Evolutionary conservation across 2,329 filamentous ascomycete species (phyloP), one percentile per base, ranked within the genome.

Genomic region (Trichoderma sp.): DNA sequence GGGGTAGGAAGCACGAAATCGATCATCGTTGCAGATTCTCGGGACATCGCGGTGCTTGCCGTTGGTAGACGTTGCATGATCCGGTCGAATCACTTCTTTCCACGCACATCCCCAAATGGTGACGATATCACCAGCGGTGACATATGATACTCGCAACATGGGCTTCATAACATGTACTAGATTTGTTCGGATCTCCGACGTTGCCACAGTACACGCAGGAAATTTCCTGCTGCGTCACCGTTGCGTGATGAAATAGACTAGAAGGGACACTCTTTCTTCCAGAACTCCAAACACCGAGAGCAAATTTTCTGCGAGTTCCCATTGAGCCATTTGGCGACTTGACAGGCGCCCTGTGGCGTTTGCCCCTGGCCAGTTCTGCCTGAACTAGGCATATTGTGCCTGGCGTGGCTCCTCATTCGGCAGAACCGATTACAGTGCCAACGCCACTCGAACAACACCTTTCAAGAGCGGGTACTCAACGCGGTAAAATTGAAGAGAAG

Each of bases 321-420:
- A 35, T 35, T 48, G 27, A 48, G 29, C 52, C 37, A 35, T 48
- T 57, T 27, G 25, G 50, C 19, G 22, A 56, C 25, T 34, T 65
- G 63, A 65, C 63, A 57, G 52, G 27, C 52, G 52, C 63, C 27
- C 17, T 13, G 63, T 65, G 63, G 63, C 63, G 63, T 65, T 65
- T 65, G 63, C 37, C 63, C 63, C 37, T 42, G 37, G 39, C n/a
- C 52, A 22, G 19, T 34, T 32, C 35, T 48, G 63, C 63, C 52
- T 32, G 27, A 57, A 19, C 15, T 4, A 57, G 52, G n/a, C 27
- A 48, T 7, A 19, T 48, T 25, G 37, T 65, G 37, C 53, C 37
- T 65, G 29, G 37, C 19, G 5, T 37, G 63, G 15, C 15, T 35
- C 12, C 19, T 54, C 9, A 57, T 65, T 57, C 39, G 52, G 29